Evolutionary conservation across 2,329 filamentous ascomycete genomes (phyloP).

Genomic region (Magnaporthiopsis incrustans): DNA sequence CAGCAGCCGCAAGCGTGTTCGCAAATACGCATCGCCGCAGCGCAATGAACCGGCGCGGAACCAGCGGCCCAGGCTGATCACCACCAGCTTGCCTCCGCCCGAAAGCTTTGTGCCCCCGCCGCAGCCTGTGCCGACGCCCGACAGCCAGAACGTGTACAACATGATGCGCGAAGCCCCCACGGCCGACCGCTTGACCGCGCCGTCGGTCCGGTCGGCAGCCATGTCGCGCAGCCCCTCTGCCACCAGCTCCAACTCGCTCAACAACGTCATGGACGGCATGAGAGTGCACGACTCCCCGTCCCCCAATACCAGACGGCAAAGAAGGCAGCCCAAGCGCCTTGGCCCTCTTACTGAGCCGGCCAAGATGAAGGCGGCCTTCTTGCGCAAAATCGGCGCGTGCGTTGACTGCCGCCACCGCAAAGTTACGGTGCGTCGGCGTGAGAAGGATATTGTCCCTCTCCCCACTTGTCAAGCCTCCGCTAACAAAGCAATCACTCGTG

Average conservation of each 20-base stretch:
- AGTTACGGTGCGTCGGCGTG: conserved; percentile 13
- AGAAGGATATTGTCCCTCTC: neutral
- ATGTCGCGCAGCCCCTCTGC: conserved; percentile 1
- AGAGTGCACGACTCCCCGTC: neutral
- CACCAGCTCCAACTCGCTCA: neutral
- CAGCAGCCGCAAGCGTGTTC: neutral
- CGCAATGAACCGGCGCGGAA: neutral
- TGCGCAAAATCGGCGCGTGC: conserved; percentile 11
- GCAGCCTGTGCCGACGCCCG: neutral
- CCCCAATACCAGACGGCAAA: neutral
- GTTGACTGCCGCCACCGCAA: conserved; percentile 14
- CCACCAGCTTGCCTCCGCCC: neutral
- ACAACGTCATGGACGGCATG: neutral
- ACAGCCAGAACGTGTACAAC: neutral
- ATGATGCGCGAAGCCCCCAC: neutral
- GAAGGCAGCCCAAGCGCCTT: neutral
- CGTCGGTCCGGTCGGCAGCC: neutral
- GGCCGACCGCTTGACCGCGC: neutral
- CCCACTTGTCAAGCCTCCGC: neutral
- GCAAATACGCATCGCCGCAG: neutral
- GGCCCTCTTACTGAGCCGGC: neutral
- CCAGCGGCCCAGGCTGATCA: neutral
- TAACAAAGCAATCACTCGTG: neutral
- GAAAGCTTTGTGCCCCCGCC: neutral
- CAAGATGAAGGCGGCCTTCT: conserved; percentile 2